Evolutionary conservation across 164 flowering plant genomes (phyloP).

Genomic region (Echeveria elegans): DNA sequence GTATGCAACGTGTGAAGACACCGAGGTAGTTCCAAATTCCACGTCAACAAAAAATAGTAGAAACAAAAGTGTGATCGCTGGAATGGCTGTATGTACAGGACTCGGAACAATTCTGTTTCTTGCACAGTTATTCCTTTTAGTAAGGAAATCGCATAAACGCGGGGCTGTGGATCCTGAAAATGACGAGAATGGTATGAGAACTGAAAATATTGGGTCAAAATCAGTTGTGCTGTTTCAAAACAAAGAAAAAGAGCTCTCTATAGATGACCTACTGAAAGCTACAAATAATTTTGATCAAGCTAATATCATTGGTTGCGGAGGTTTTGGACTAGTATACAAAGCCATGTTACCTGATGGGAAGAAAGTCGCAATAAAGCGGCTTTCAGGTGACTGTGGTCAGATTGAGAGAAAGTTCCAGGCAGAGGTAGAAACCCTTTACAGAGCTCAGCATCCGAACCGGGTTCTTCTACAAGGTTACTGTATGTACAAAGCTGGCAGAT

Average conservation of each 20-base stretch:
- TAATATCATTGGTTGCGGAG: conserved; percentile 9
- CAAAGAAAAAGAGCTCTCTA: conserved; percentile 1
- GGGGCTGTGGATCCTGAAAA: conserved; percentile 5
- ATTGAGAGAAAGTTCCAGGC: conserved; percentile 9
- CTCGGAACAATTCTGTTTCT: conserved; percentile 7
- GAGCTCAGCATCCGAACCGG: conserved; percentile 5
- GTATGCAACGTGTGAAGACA: neutral
- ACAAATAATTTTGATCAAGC: conserved; percentile 7
- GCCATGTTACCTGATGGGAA: conserved; percentile 7
- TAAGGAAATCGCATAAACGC: neutral
- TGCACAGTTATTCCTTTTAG: neutral
- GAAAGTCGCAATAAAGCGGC: conserved; percentile 9
- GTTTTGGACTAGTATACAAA: conserved; percentile 10
- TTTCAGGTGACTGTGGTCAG: conserved; percentile 10
- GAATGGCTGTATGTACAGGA: conserved; percentile 3
- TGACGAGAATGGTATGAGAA: neutral
- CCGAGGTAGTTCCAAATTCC: neutral
- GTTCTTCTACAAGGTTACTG: conserved; percentile 11
- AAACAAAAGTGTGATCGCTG: neutral
- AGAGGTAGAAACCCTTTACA: conserved; percentile 5
- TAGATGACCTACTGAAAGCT: conserved; percentile 8
- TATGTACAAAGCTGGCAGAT: conserved; percentile 5
- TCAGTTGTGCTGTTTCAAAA: conserved; percentile 9
- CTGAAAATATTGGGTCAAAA: neutral
- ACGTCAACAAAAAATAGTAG: neutral